phyloP scores from a whole-genome alignment of 768 basidiomycete genomes.

The Strobilomyces dryophilus region DNA sequence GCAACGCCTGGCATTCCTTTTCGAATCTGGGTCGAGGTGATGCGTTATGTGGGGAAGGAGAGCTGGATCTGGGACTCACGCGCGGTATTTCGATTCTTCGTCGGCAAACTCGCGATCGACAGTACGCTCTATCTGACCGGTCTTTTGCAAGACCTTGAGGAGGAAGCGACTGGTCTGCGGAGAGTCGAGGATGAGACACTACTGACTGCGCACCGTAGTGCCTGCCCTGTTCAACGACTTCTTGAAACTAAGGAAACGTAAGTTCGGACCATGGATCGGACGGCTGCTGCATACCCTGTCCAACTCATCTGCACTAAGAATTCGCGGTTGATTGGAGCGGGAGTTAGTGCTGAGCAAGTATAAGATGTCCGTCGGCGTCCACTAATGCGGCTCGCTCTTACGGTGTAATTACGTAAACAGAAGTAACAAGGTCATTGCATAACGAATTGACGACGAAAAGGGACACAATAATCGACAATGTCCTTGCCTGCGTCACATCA shows the following conservation, averaged over 20 bases:
- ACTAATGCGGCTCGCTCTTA: background rate
- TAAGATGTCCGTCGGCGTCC: too few relatives aligned
- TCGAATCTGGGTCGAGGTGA: slow-evolving; percentile 61
- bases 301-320: slow-evolving; percentile 41
- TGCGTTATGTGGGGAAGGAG: background rate
- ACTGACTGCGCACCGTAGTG: slow-evolving; percentile 62
- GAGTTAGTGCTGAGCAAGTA: background rate
- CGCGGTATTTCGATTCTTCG: slow-evolving; percentile 86
- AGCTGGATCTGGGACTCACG: slow-evolving; percentile 46
- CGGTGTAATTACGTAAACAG: slow-evolving; percentile 18
- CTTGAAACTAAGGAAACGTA: slow-evolving; percentile 62
- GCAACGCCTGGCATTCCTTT: slow-evolving; percentile 90
- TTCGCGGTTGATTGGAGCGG: background rate
- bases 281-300: slow-evolving; percentile 40
- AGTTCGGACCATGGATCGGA: background rate
- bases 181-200: background rate
- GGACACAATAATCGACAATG: background rate
- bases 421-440: too few relatives aligned
- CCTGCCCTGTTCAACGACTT: slow-evolving; percentile 90
- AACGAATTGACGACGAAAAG: background rate
- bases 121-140: slow-evolving; percentile 95
- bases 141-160: slow-evolving; percentile 88
- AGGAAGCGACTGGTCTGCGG: slow-evolving; percentile 4
- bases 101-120: slow-evolving; percentile 91
- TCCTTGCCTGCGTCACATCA: slow-evolving; percentile 3